A percentile compares a stretch with the other conserved stretches of the same genome.
Evolutionary conservation across 2,329 filamentous ascomycete species (phyloP).

Genomic region (Aspergillus cejpii): DNA sequence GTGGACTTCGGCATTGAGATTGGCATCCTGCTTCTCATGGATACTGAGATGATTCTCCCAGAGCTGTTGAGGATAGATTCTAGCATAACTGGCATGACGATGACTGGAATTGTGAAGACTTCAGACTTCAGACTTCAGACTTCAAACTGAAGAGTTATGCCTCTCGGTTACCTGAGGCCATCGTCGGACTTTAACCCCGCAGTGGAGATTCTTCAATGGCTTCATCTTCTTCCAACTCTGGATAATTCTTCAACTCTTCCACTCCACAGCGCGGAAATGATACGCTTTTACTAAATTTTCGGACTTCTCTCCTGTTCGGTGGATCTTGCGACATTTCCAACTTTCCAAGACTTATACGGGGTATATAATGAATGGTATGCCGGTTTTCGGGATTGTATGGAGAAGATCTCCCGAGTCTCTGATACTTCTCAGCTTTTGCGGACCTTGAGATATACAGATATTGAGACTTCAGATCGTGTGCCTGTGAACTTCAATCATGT

Average conservation of each 20-base stretch:
- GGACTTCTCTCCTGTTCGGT: constrained; percentile 1
- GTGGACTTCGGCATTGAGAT: constrained; percentile 48
- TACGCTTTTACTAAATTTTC: not conserved
- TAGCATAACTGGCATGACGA: too few species aligned
- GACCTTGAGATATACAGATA: too few species aligned
- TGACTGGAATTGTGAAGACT: too few species aligned
- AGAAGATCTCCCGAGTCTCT: too few species aligned
- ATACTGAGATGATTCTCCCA: constrained; percentile 60
- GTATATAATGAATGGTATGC: too few species aligned
- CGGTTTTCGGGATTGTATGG: too few species aligned
- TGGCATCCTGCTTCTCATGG: constrained; percentile 49
- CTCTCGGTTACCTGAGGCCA: too few species aligned
- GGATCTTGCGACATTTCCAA: constrained; percentile 1
- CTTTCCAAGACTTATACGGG: too few species aligned
- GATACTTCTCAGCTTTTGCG: too few species aligned
- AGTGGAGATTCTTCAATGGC: constrained; percentile 11
- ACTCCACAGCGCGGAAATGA: not conserved
- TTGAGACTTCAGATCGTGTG: too few species aligned
- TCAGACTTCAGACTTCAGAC: too few species aligned
- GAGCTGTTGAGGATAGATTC: constrained; percentile 54
- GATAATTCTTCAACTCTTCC: not conserved
- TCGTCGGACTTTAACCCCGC: constrained; percentile 12
- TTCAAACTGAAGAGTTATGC: too few species aligned
- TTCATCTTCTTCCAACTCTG: not conserved
- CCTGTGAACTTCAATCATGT: constrained; percentile 5